These are phyloP conservation scores for Diutina scorzettiae DNA, from an alignment of 1,139 yeast genomes.

Conservation along the genomic window DNA sequence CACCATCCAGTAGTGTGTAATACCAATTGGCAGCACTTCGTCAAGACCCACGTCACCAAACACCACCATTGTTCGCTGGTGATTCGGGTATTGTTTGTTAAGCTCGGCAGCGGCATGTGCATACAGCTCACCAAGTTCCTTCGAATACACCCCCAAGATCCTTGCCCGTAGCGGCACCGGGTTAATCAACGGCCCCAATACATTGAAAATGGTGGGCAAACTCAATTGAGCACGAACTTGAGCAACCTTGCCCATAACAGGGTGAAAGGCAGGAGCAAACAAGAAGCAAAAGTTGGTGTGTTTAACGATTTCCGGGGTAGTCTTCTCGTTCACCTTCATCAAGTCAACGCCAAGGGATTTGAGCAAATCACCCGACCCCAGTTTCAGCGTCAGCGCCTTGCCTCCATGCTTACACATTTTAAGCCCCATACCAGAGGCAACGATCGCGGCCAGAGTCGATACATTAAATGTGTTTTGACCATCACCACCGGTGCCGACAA, in stretches of 20 bases:
- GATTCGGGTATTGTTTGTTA: slow-evolving; percentile 29
- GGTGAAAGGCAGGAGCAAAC: slow-evolving; percentile 90
- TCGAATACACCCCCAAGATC: slow-evolving; percentile 80
- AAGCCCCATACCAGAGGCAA: slow-evolving; percentile 83
- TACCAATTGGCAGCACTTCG: slow-evolving; percentile 84
- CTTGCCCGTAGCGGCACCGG: slow-evolving; percentile 80
- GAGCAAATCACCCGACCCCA: slow-evolving; percentile 89
- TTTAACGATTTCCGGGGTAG: slow-evolving; percentile 52
- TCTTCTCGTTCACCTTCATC: slow-evolving; percentile 48
- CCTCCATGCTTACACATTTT: slow-evolving; percentile 90
- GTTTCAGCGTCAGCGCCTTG: slow-evolving; percentile 83
- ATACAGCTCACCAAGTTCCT: slow-evolving; percentile 66
- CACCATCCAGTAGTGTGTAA: slow-evolving; percentile 69
- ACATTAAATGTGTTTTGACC: slow-evolving; percentile 96
- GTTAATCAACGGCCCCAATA: slow-evolving; percentile 84
- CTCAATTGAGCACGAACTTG: slow-evolving; percentile 66
- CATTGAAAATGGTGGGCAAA: slow-evolving; percentile 86
- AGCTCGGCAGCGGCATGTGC: slow-evolving; percentile 66
- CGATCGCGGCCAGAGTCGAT: slow-evolving; percentile 87
- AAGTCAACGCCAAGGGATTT: slow-evolving; percentile 67
- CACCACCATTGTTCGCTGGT: slow-evolving; percentile 65
- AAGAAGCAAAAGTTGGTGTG: slow-evolving; percentile 57
- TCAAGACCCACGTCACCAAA: slow-evolving; percentile 88
- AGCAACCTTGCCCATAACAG: slow-evolving; percentile 83
- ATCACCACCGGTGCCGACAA: slow-evolving; percentile 98